Base-by-base conservation (phyloP, 2,329 filamentous ascomycete genomes). In the Chalaropsis ovoidea region DNA sequence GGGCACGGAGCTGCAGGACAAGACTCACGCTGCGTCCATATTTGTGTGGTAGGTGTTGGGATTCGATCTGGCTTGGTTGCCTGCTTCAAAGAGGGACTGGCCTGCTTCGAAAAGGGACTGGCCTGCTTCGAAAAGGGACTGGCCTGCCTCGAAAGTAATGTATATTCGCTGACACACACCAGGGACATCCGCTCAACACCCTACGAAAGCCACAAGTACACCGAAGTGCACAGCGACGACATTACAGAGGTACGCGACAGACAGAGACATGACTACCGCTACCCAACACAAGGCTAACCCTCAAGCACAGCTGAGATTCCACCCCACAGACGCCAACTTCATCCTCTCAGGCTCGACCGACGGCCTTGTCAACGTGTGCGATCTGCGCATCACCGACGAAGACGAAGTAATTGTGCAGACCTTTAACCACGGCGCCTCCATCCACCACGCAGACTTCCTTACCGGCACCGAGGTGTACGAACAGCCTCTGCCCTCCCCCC, bases 321-420 rank as follows among this genome's bases (percentile, higher is more conserved):
- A 89, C 73, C 85, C 86, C 0, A 76, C 75, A 2, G 77, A 82
- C 61, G 79, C 82, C 0, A 79, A 81, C 56, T 77, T 88, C 17
- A 80, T 93, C 5, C 79, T 93, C 11, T 90, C 88, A 0, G 88
- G 87, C 54, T 90, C 87, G 45, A 93, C 88, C 15, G 89, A 94
- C 74, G 88, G 88, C 6, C 81, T 93, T 0, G 81, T 93, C 70
- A 91, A 88, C 71, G 78, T 93, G 58, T 89, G 87, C 75, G 86
- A 94, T 75, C 87, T 83, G 19, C 79, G 80, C 61, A 80, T 89
- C 67, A 75, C 79, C 19, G 86, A 89, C 70, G 89, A 93, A 74
- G 89, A 93, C 72, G 89, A 93, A 60, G 85, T 89, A 0, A 77
- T 91, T 22, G 78, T 88, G 67, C 87, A 90, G 74, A 88, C 90